These are phyloP conservation scores for Aspergillus ustus DNA, from an alignment of 2,329 filamentous ascomycete species.

Conservation along the genomic window DNA sequence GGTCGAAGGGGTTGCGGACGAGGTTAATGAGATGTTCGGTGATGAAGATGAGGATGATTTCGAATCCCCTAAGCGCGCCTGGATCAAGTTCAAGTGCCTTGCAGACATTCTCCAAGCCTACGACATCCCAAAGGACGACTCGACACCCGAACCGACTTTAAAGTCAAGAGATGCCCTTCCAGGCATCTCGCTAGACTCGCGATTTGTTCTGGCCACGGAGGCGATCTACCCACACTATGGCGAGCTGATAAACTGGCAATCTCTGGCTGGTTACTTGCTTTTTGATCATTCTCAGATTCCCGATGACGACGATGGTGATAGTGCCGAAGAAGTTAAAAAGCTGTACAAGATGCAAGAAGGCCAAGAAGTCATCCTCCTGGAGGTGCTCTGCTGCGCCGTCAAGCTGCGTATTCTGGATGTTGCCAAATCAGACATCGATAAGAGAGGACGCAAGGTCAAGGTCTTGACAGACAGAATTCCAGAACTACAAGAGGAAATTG, in stretches of 20 bases:
- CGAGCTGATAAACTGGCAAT: constrained; percentile 85
- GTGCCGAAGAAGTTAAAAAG: constrained; percentile 68
- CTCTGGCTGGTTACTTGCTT: constrained; percentile 84
- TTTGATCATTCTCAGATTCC: constrained; percentile 81
- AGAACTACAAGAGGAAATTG: constrained; percentile 77
- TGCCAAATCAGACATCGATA: constrained; percentile 63
- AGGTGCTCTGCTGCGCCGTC: constrained; percentile 82
- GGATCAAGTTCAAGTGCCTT: constrained; percentile 91
- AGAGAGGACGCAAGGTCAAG: constrained; percentile 61
- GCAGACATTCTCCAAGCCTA: constrained; percentile 83
- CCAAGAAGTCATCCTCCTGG: constrained; percentile 84
- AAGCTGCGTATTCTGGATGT: constrained; percentile 72
- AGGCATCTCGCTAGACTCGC: constrained; percentile 71
- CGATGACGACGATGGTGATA: constrained; percentile 59
- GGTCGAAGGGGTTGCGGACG: constrained; percentile 81
- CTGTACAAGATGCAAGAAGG: constrained; percentile 73
- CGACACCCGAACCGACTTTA: constrained; percentile 28
- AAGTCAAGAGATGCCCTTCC: constrained; percentile 53
- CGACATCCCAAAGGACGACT: constrained; percentile 64
- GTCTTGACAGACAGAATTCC: constrained; percentile 63
- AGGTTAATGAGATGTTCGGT: constrained; percentile 74
- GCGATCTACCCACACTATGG: constrained; percentile 80
- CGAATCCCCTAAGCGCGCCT: constrained; percentile 75
- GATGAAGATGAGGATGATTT: constrained; percentile 73
- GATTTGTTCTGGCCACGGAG: constrained; percentile 84